Conservation (phyloP, 2,329 filamentous ascomycete species). For the Thelonectria discophora region DNA sequence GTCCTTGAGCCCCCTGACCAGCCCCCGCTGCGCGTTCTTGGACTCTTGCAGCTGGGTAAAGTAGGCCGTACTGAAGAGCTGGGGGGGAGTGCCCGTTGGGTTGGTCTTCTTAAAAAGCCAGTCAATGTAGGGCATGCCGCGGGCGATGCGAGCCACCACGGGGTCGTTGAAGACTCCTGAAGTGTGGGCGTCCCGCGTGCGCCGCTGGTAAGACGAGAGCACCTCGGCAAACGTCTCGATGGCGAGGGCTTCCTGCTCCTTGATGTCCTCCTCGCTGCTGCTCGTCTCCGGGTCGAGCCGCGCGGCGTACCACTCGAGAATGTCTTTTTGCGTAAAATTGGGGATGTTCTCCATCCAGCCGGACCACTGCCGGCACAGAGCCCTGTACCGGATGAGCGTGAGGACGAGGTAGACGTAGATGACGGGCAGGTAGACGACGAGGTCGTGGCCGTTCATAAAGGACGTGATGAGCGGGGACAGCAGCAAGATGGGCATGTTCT, state of each 20-base stretch:
- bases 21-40: slow-evolving; percentile 20
- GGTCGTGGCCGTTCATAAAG: slow-evolving; percentile 30
- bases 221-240: slow-evolving; percentile 17
- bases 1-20: slow-evolving; percentile 29
- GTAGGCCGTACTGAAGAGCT: slow-evolving; percentile 30
- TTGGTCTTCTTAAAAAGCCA: slow-evolving; percentile 32
- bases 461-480: slow-evolving; percentile 28
- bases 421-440: slow-evolving; percentile 28
- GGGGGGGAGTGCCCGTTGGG: not conserved
- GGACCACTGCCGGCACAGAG: slow-evolving; percentile 29
- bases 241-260: slow-evolving; percentile 13
- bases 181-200: slow-evolving; percentile 16
- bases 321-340: slow-evolving; percentile 24
- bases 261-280: slow-evolving; percentile 9
- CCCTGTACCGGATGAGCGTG: slow-evolving; percentile 23
- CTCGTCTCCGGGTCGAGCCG: slow-evolving; percentile 2
- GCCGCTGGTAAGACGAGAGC: slow-evolving; percentile 20
- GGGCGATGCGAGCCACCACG: slow-evolving; percentile 18
- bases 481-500: slow-evolving; percentile 27
- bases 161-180: slow-evolving; percentile 16
- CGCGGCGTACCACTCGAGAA: slow-evolving; percentile 28
- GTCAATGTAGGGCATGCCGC: slow-evolving; percentile 29
- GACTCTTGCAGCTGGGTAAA: slow-evolving; percentile 30
- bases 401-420: slow-evolving; percentile 29
- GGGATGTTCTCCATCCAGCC: slow-evolving; percentile 33